A percentile compares a stretch with the other conserved stretches of the same genome.
Evolutionary conservation across 78 protist species (phyloP).

Genomic region (Trichosphaerium sp.): DNA sequence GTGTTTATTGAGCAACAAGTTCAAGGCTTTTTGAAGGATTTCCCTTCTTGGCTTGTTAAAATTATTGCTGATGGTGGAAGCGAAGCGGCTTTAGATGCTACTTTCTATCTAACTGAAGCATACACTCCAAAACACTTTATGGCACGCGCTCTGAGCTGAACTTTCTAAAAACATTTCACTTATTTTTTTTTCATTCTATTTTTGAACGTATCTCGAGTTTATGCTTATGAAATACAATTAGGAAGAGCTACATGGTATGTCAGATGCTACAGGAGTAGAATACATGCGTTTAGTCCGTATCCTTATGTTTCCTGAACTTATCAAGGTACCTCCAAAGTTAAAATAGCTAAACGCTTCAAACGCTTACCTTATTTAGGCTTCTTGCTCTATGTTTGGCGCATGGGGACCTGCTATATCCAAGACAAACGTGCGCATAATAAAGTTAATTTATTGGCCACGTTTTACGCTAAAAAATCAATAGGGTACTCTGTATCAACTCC

Average conservation of each 20-base stretch:
- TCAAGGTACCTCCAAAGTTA: no score
- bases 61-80: conserved; percentile 24
- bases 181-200: no score
- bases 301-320: conserved; percentile 59
- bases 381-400: conserved; percentile 58
- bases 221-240: no score
- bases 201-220: no score
- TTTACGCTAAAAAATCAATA: no score
- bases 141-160: no score
- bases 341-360: no score
- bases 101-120: conserved; percentile 18
- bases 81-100: conserved; percentile 28
- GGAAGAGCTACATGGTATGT: conserved; percentile 44
- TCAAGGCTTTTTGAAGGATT: conserved; percentile 8
- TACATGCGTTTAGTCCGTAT: conserved; percentile 22
- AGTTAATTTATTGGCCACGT: no score
- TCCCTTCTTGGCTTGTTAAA: conserved; percentile 20
- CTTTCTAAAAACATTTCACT: no score
- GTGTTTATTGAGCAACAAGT: conserved; percentile 27
- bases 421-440: no score
- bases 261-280: conserved; percentile 36
- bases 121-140: conserved; percentile 30
- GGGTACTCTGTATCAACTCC: conserved; percentile 35
- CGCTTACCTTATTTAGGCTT: no score
- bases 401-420: conserved; percentile 19